These are phyloP conservation scores for Globisporangium megalacanthum DNA, from an alignment of 352 stramenopile species.

Conservation along the genomic window DNA sequence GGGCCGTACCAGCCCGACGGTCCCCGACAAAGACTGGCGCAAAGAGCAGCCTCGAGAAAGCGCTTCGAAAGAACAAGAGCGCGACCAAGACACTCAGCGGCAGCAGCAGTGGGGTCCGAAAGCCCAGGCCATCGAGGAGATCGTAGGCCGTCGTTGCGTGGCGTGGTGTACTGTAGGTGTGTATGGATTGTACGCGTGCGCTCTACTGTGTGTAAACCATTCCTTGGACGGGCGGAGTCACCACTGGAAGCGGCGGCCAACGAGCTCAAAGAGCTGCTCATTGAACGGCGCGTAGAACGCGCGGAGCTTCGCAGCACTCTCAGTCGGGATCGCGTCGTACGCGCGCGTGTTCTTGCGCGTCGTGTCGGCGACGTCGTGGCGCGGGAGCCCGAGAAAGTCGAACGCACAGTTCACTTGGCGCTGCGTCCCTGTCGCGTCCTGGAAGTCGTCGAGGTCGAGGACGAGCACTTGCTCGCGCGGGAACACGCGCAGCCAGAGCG, in stretches of 20 bases:
- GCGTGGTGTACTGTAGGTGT: too few species aligned
- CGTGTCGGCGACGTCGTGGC: conserved; percentile 30
- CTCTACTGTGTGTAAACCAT: too few species aligned
- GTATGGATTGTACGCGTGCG: too few species aligned
- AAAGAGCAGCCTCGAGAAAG: conserved; percentile 38
- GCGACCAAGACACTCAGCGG: not conserved
- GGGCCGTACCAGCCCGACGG: conserved; percentile 6
- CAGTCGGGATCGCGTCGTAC: conserved; percentile 39
- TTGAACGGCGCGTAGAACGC: conserved; percentile 74
- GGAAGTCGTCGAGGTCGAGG: conserved; percentile 86
- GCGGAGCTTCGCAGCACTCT: conserved; percentile 25
- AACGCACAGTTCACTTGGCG: conserved; percentile 35
- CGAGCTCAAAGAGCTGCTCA: conserved; percentile 48
- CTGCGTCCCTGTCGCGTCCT: conserved; percentile 29
- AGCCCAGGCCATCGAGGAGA: conserved; percentile 8
- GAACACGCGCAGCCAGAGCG: conserved; percentile 89
- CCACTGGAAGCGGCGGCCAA: conserved; percentile 38
- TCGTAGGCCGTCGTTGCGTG: conserved; percentile 2
- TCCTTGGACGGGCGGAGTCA: not conserved
- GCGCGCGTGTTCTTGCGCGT: conserved; percentile 60
- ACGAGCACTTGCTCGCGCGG: conserved; percentile 78
- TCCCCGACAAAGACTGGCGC: conserved; percentile 7
- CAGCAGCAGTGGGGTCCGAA: not conserved
- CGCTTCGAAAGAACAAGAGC: conserved; percentile 37
- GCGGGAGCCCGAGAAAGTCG: conserved; percentile 35